These are phyloP conservation scores for Aurantiochytrium sp. DNA, from an alignment of 108 stramenopile species.

Conservation along the genomic window DNA sequence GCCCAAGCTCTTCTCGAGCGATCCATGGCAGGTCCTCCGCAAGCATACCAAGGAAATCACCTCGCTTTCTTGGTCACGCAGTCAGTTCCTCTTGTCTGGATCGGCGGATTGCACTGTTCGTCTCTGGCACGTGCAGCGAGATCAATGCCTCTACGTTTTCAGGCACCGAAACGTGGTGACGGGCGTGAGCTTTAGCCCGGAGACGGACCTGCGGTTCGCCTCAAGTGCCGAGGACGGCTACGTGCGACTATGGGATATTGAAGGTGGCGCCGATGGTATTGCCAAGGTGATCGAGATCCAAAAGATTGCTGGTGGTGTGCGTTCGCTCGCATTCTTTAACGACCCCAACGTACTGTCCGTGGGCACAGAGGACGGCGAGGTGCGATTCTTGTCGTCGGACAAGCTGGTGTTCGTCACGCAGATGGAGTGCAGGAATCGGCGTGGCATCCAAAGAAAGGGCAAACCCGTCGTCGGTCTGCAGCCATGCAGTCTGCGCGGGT, in stretches of 20 bases:
- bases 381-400: background rate
- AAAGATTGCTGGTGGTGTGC: background rate
- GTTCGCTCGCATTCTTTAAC: background rate
- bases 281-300: background rate
- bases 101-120: background rate
- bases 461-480: background rate
- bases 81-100: background rate
- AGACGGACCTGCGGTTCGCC: background rate
- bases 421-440: background rate
- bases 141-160: background rate
- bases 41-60: background rate
- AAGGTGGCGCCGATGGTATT: background rate
- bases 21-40: background rate
- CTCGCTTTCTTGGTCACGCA: background rate
- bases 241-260: background rate
- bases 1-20: background rate
- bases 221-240: background rate
- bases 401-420: background rate
- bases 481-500: background rate
- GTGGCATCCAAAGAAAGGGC: background rate
- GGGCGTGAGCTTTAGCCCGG: background rate
- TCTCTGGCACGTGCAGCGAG: background rate
- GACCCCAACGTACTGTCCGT: background rate
- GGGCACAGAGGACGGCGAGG: background rate
- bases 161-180: background rate